A percentile compares a stretch with the other conserved stretches of the same genome.
These are phyloP conservation scores for Penicillium freii DNA, from an alignment of 2,329 filamentous ascomycete genomes.

Conservation along the genomic window DNA sequence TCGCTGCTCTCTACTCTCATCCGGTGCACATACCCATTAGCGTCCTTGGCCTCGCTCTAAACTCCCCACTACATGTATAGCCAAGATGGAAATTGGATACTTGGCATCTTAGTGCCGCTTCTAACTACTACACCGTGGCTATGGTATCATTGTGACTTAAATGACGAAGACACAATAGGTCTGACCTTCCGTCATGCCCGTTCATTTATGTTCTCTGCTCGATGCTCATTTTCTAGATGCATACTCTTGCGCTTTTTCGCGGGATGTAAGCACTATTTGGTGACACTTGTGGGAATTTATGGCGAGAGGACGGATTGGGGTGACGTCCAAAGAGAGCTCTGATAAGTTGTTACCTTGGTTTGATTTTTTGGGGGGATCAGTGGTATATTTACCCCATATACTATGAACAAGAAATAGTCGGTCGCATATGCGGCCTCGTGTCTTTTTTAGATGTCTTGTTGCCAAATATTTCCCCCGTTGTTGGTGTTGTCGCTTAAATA, in stretches of 20 bases:
- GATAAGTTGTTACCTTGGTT: slow-evolving; percentile 26
- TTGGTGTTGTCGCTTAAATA: no score
- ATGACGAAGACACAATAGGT: slow-evolving; percentile 38
- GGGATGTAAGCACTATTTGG: slow-evolving; percentile 32
- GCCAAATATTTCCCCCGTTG: no score
- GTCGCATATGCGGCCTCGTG: no score
- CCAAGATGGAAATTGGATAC: not conserved
- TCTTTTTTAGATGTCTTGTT: no score
- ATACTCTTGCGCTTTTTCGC: slow-evolving; percentile 29
- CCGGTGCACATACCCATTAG: not conserved
- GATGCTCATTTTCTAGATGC: slow-evolving; percentile 20
- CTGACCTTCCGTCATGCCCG: slow-evolving; percentile 19
- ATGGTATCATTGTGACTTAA: slow-evolving; percentile 16
- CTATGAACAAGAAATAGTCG: no score
- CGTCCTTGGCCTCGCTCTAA: not conserved
- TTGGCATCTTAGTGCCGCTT: not conserved
- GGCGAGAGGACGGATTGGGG: slow-evolving; percentile 13
- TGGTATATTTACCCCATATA: no score
- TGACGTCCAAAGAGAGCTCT: slow-evolving; percentile 46
- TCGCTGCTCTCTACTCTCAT: not conserved
- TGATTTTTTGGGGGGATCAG: no score
- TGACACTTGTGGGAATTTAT: not conserved
- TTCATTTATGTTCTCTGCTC: slow-evolving; percentile 3
- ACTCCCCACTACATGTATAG: not conserved
- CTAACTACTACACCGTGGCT: not conserved